These are phyloP conservation scores for Metschnikowia gruessii DNA, from an alignment of 805 yeast species.

Conservation along the genomic window DNA sequence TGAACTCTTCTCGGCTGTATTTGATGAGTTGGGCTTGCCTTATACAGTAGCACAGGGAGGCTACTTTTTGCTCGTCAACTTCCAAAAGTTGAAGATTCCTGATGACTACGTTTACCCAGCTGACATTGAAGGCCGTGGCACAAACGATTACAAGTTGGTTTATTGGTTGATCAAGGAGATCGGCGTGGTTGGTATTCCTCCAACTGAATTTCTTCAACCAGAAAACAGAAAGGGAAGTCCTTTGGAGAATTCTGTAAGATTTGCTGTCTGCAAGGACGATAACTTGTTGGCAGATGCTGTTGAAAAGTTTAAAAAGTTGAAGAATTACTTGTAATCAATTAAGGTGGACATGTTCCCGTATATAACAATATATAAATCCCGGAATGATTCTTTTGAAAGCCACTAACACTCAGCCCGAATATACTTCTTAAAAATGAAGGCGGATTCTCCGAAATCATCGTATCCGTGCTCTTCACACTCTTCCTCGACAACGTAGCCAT, in stretches of 20 bases:
- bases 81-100: slow-evolving; percentile 79
- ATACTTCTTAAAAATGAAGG: slow-evolving; percentile 49
- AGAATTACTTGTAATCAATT: slow-evolving; percentile 45
- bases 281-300: slow-evolving; percentile 77
- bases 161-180: slow-evolving; percentile 90
- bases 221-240: slow-evolving; percentile 58
- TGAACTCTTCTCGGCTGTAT: slow-evolving; percentile 66
- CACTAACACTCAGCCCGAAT: background rate
- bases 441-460: slow-evolving; percentile 82
- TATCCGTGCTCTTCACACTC: slow-evolving; percentile 56
- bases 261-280: slow-evolving; percentile 96
- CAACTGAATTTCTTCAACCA: slow-evolving; percentile 84
- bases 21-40: slow-evolving; percentile 85
- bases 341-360: background rate
- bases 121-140: slow-evolving; percentile 57
- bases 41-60: slow-evolving; percentile 93
- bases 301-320: slow-evolving; percentile 64
- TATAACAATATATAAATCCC: background rate
- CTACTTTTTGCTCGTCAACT: slow-evolving; percentile 85
- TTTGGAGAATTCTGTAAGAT: slow-evolving; percentile 83
- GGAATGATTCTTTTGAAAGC: background rate
- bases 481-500: slow-evolving; percentile 33
- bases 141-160: slow-evolving; percentile 84
- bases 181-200: slow-evolving; percentile 96
- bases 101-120: slow-evolving; percentile 66